phyloP scores from a whole-genome alignment of 768 basidiomycete species.

The Hericium erinaceus region DNA sequence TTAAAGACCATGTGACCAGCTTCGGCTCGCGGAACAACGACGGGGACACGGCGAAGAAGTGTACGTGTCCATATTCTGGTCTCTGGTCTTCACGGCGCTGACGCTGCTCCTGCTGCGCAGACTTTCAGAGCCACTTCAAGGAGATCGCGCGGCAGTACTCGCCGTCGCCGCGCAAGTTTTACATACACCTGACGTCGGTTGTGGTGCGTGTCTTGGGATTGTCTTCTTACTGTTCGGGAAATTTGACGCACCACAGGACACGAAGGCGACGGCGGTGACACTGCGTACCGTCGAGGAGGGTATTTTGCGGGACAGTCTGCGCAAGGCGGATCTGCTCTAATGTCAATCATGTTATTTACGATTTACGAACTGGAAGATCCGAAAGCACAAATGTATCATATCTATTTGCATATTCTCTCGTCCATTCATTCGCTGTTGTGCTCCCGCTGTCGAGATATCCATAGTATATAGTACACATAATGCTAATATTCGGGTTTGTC shows the following conservation, averaged over 20 bases:
- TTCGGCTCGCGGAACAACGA: slow-evolving; percentile 71
- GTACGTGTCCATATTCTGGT: slow-evolving; percentile 25
- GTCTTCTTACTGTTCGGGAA: slow-evolving; percentile 4
- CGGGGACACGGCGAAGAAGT: slow-evolving; percentile 56
- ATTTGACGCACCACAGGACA: slow-evolving; percentile 41
- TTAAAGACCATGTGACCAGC: slow-evolving; percentile 62
- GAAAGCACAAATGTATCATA: neutral
- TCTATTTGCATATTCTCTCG: neutral
- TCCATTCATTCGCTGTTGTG: too few species aligned
- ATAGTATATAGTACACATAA: too few species aligned
- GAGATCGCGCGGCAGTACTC: slow-evolving; percentile 59
- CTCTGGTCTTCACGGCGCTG: slow-evolving; percentile 6
- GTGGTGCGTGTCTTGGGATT: slow-evolving; percentile 34
- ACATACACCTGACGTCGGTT: slow-evolving; percentile 67
- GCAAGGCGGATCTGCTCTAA: slow-evolving; percentile 59
- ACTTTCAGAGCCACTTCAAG: slow-evolving; percentile 75
- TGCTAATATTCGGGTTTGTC: too few species aligned
- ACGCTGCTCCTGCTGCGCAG: slow-evolving; percentile 17
- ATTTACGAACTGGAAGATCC: neutral
- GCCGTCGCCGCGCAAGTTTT: slow-evolving; percentile 57
- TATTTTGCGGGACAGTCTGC: slow-evolving; percentile 62
- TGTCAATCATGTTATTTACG: neutral
- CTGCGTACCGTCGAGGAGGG: slow-evolving; percentile 58
- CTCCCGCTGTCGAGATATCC: too few species aligned
- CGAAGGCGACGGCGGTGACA: slow-evolving; percentile 63